Evolutionary conservation across 2,329 filamentous ascomycete genomes (phyloP).

Genomic region (Colletotrichum horii): DNA sequence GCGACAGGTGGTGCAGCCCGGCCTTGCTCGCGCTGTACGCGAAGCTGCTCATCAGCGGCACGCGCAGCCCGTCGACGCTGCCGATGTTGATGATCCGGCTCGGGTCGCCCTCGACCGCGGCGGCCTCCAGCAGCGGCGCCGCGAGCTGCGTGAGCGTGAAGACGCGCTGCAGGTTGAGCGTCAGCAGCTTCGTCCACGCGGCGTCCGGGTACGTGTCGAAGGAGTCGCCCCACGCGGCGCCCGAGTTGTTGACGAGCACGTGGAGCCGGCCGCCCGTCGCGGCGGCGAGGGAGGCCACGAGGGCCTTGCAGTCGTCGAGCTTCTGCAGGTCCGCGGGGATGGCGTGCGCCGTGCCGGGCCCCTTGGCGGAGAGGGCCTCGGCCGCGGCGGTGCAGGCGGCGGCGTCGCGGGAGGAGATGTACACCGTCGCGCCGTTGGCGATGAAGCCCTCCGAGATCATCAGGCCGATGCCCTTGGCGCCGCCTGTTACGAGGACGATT

Average conservation of each 20-base stretch:
- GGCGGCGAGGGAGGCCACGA: constrained; percentile 56
- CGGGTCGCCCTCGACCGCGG: constrained; percentile 42
- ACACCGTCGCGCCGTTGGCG: constrained; percentile 67
- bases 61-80: constrained; percentile 65
- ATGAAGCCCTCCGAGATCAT: constrained; percentile 73
- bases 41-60: constrained; percentile 63
- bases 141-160: constrained; percentile 70
- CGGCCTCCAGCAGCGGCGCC: constrained; percentile 58
- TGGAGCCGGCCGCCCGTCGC: constrained; percentile 57
- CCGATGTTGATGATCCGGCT: constrained; percentile 70
- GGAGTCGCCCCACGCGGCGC: constrained; percentile 67
- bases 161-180: constrained; percentile 71
- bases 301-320: constrained; percentile 56
- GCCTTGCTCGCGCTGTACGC: constrained; percentile 68
- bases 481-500: constrained; percentile 63
- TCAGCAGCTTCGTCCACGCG: constrained; percentile 64
- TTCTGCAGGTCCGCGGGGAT: constrained; percentile 71
- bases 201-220: constrained; percentile 64
- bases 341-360: constrained; percentile 56
- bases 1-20: constrained; percentile 66
- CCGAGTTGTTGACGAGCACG: constrained; percentile 70
- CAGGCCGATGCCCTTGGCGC: constrained; percentile 67
- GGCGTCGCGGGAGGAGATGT: constrained; percentile 69
- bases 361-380: constrained; percentile 58
- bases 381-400: constrained; percentile 61